Evolutionary conservation across 1,139 yeast genomes (phyloP), one percentile per base, ranked within the genome.

Genomic region (Yamadazyma aaseri): DNA sequence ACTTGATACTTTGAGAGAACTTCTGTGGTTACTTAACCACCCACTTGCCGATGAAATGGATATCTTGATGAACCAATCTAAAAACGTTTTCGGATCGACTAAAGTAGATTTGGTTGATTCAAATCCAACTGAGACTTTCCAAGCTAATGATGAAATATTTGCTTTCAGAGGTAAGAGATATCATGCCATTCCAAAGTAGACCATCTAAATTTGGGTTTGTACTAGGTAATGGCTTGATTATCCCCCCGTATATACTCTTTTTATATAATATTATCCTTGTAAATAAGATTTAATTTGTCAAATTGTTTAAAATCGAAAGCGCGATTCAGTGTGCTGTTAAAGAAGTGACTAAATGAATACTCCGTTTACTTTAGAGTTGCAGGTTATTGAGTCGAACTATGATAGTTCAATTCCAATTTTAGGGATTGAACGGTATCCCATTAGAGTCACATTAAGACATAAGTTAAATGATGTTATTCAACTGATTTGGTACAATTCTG

Each of bases 91-190:
- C 58, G 83, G 86, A 26, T 83, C 95, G 26, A 85, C 96, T 26
- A 90, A 90, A 62, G 86, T 96, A 83, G 97, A 92, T 63, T 73
- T 92, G 54, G 92, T 89, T 49, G 97, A 90, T 57, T 63, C 79
- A 42, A 80, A 87, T 57, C 97, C 97, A 11, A 89, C 90, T 16
- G 97, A 90, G 56, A 86, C 86, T 8, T 90, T 85, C 68, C 95
- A 86, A 65, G 85, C 87, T 55, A 92, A 92, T 65, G 89, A 86
- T 68, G 80, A 81, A 55, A 64, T 92, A 35, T 89, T 86, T 58
- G 97, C 92, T 16, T 77, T 90, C 59, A 81, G 98, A 65, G 98
- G 98, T 48, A 92, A 92, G 74, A 78, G 97, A 59, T 92, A 92
- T 64, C 96, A 87, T 55, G 95, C 96, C 27, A 74, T 85, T 47